phyloP scores from a whole-genome alignment of 108 stramenopile genomes.

The Nitzschia sp. region DNA sequence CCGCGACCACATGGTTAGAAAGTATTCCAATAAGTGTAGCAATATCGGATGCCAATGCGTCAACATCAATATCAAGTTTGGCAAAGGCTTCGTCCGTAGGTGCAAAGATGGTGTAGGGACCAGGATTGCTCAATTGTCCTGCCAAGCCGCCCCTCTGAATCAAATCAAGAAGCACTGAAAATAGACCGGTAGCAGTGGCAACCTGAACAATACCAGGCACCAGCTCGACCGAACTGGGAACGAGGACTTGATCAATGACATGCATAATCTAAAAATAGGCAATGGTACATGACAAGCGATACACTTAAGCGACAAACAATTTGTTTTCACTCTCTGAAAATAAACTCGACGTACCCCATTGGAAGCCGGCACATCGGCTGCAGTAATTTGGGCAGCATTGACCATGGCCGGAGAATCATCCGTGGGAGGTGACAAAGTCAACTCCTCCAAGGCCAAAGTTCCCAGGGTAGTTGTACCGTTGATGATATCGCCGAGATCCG shows the following conservation, averaged over 20 bases:
- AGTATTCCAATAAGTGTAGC: not conserved
- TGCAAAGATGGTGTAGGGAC: constrained; percentile 24
- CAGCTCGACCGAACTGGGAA: not conserved
- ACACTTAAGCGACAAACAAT: no score
- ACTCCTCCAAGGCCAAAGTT: not conserved
- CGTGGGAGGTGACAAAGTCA: no score
- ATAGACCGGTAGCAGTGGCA: not conserved
- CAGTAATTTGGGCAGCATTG: no score
- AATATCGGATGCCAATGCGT: not conserved
- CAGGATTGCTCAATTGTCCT: not conserved
- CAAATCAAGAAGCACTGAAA: not conserved
- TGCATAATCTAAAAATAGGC: not conserved
- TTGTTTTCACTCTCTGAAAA: no score
- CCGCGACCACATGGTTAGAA: not conserved
- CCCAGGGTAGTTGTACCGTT: not conserved
- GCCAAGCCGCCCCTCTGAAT: not conserved
- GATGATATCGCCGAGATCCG: not conserved
- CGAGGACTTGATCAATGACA: not conserved
- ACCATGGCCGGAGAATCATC: no score
- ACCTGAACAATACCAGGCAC: not conserved
- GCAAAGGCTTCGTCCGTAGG: no score
- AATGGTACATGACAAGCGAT: no score
- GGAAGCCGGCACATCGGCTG: no score
- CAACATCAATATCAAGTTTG: constrained; percentile 12
- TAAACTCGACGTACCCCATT: no score